Conservation (phyloP, 805 yeast species). For the Candida glaebosa region DNA sequence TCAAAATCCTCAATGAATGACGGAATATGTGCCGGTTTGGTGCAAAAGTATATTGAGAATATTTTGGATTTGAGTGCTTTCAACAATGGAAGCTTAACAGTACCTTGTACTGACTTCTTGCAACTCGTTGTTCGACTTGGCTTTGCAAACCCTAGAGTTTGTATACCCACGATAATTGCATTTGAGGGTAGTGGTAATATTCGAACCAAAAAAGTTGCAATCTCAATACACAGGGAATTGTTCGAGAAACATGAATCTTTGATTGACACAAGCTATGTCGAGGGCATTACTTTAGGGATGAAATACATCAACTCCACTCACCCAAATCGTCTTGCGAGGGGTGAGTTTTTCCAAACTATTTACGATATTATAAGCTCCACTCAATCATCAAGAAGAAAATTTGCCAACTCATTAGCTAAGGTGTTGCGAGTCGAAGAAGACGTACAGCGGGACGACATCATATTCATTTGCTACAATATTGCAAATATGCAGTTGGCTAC, state of each 20-base stretch:
- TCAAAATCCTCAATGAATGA: constrained; percentile 51
- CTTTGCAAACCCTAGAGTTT: constrained; percentile 68
- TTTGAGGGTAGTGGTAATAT: constrained; percentile 52
- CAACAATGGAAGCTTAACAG: constrained; percentile 45
- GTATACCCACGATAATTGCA: constrained; percentile 69
- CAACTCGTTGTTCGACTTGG: constrained; percentile 60
- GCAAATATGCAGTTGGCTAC: constrained; percentile 34
- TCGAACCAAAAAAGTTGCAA: constrained; percentile 45
- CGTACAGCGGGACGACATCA: constrained; percentile 18
- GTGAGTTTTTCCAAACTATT: constrained; percentile 34
- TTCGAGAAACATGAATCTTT: constrained; percentile 69
- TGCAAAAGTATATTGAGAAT: constrained; percentile 54
- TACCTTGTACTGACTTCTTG: constrained; percentile 51
- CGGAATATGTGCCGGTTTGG: constrained; percentile 70
- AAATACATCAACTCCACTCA: constrained; percentile 34
- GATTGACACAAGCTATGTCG: constrained; percentile 60
- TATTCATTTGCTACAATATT: constrained; percentile 36
- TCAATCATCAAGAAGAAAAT: constrained; percentile 40
- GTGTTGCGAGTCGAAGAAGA: constrained; percentile 13
- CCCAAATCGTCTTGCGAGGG: constrained; percentile 21
- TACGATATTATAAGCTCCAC: constrained; percentile 40
- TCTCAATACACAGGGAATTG: constrained; percentile 50
- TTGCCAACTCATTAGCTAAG: constrained; percentile 23
- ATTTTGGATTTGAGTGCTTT: constrained; percentile 49
- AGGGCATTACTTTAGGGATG: constrained; percentile 58